Evolutionary conservation across 2,329 filamentous ascomycete genomes (phyloP), one percentile per base, ranked within the genome.

Genomic region (Cladorrhinum sp.): DNA sequence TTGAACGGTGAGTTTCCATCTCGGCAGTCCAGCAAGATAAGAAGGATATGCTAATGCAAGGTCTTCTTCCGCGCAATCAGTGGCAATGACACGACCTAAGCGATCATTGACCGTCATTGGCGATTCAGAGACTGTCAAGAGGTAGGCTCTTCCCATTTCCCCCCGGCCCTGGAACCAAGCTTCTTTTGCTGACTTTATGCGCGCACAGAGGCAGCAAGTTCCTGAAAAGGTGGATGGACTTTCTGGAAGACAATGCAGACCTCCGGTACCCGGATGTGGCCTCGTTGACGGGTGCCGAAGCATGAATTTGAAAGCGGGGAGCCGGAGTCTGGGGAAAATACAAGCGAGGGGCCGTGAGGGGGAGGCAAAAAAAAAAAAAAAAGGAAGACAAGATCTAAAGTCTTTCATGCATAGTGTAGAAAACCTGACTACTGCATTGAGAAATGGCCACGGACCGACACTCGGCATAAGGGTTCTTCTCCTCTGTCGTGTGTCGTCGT

Each of bases 1-100:
- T 78, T 99, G 66, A 99, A 99, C 73, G 94, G 92, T 96, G 80
- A 76, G 85, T 76, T 20, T 57, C 50, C 53, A 12, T 50, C 33
- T 23, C 52, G n/a, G n/a, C n/a, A n/a, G 36, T 54, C 36, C 24
- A 49, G 26, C 16, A 36, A 42, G 12, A 26, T 53, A 26, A 24
- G 28, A 33, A 51, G 53, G 50, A 55, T 23, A 51, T 58, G 67
- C 69, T 73, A 71, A 75, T 69, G 63, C 66, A 60, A 52, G 36
- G 61, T 51, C 33, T 48, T 36, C 33, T 46, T 30, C 16, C 24
- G n/a, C 63, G 58, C 69, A 96, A 36, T 16, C 33, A 36, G 93
- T 98, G 68, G 94, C 95, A 57, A 98, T 99, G 93, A 99, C 95
- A 64, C 86, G 95, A 66, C 92, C 95, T 5, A 94, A 90, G 77